Evolutionary conservation across 129 eudicot genomes (phyloP).

Genomic region (Artemisia tridentata): DNA sequence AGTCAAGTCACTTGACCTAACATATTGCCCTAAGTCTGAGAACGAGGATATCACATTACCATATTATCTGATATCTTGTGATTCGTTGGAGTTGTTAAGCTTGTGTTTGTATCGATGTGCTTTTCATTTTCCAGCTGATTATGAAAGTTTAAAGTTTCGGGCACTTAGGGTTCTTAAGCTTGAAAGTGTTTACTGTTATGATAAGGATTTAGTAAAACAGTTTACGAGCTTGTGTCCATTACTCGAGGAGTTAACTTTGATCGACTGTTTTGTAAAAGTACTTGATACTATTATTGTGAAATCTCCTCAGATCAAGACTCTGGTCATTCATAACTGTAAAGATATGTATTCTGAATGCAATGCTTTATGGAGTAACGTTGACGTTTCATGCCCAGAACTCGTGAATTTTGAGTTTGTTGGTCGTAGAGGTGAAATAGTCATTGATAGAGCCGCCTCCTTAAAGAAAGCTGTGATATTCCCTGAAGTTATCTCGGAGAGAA

Average conservation of each 20-base stretch:
- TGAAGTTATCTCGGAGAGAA: background rate
- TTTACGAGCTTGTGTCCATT: background rate
- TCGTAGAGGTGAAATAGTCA: background rate
- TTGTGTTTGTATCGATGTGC: background rate
- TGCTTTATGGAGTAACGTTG: background rate
- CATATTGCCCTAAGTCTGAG: background rate
- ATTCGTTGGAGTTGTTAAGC: background rate
- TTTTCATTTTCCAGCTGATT: too few species aligned
- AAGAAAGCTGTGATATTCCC: background rate
- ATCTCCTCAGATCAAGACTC: too few species aligned
- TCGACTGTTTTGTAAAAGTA: background rate
- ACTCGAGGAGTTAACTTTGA: background rate
- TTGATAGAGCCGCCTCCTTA: background rate
- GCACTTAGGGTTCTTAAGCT: background rate
- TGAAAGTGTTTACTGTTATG: background rate
- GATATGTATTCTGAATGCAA: too few species aligned
- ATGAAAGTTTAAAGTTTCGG: background rate
- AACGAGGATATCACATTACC: background rate
- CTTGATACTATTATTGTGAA: too few species aligned
- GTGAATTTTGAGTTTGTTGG: too few species aligned
- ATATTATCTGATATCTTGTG: background rate
- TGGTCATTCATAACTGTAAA: too few species aligned
- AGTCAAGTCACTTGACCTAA: slow-evolving; percentile 7
- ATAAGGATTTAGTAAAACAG: background rate
- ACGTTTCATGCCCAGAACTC: background rate